These are phyloP conservation scores for Ascocoryne sarcoides DNA, from an alignment of 2,329 filamentous ascomycete genomes.

Conservation along the genomic window DNA sequence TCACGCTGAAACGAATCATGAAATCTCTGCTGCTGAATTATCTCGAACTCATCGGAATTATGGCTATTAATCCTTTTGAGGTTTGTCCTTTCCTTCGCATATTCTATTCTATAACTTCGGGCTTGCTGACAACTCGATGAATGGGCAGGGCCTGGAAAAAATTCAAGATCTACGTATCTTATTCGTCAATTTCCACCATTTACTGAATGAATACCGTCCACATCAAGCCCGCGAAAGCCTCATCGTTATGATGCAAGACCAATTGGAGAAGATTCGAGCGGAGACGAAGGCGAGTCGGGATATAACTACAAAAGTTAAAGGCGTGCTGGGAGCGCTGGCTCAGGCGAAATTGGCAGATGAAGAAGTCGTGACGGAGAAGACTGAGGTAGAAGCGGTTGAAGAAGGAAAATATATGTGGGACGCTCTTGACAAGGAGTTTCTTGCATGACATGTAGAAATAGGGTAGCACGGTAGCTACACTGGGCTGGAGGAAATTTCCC, in stretches of 20 bases:
- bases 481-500: too few relatives aligned
- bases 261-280: slow-evolving; percentile 60
- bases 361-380: slow-evolving; percentile 4
- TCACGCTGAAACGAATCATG: slow-evolving; percentile 66
- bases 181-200: slow-evolving; percentile 84
- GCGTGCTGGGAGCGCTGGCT: slow-evolving; percentile 61
- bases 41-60: slow-evolving; percentile 68
- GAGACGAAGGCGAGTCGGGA: slow-evolving; percentile 64
- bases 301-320: slow-evolving; percentile 63
- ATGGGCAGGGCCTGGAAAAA: slow-evolving; percentile 63
- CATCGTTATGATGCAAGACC: slow-evolving; percentile 80
- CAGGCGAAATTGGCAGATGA: slow-evolving; percentile 31
- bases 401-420: slow-evolving; percentile 34
- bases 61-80: slow-evolving; percentile 56
- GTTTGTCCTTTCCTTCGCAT: too few relatives aligned
- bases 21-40: slow-evolving; percentile 86
- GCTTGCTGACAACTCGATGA: slow-evolving; percentile 11
- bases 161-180: slow-evolving; percentile 71
- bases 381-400: slow-evolving; percentile 10
- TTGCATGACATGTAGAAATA: background rate
- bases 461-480: too few relatives aligned
- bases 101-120: slow-evolving; percentile 4
- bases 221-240: slow-evolving; percentile 86
- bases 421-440: slow-evolving; percentile 34
- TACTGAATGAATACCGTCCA: slow-evolving; percentile 89